phyloP scores from a whole-genome alignment of 768 basidiomycete genomes.

The Candolleomyces efflorescens region DNA sequence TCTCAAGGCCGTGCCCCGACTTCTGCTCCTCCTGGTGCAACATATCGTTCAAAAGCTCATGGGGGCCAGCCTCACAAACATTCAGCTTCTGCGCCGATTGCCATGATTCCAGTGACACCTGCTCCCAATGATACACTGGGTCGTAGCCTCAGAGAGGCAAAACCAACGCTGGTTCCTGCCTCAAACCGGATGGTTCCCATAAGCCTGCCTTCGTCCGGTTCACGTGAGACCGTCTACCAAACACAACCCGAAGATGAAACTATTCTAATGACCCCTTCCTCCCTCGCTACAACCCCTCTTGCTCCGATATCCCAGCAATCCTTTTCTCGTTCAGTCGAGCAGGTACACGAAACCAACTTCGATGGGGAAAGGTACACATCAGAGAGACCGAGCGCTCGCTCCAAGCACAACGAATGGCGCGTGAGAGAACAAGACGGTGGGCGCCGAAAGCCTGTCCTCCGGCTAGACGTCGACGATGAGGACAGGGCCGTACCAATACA shows the following conservation, averaged over 20 bases:
- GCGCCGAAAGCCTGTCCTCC: background rate
- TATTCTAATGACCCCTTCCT: constrained; percentile 60
- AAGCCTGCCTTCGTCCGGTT: constrained; percentile 28
- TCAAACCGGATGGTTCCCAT: constrained; percentile 12
- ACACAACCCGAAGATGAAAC: constrained; percentile 33
- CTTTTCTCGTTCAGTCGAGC: constrained; percentile 29
- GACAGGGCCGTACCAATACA: constrained; percentile 21
- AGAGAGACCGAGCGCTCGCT: background rate
- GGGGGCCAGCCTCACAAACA: background rate
- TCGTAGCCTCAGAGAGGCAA: background rate
- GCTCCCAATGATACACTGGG: background rate
- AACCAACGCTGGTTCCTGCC: background rate
- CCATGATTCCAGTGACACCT: background rate
- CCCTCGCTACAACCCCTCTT: constrained; percentile 48
- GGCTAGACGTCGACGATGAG: background rate
- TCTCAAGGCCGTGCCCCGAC: background rate
- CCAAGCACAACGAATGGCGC: constrained; percentile 1
- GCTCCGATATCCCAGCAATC: constrained; percentile 37
- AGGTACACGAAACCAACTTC: background rate
- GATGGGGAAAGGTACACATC: background rate
- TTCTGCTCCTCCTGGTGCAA: background rate
- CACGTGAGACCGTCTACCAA: constrained; percentile 1
- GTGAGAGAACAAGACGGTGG: background rate
- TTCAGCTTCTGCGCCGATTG: background rate
- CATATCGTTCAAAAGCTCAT: no score